Conservation (phyloP, 2,329 filamentous ascomycete species). For the Penicillium sp. region DNA sequence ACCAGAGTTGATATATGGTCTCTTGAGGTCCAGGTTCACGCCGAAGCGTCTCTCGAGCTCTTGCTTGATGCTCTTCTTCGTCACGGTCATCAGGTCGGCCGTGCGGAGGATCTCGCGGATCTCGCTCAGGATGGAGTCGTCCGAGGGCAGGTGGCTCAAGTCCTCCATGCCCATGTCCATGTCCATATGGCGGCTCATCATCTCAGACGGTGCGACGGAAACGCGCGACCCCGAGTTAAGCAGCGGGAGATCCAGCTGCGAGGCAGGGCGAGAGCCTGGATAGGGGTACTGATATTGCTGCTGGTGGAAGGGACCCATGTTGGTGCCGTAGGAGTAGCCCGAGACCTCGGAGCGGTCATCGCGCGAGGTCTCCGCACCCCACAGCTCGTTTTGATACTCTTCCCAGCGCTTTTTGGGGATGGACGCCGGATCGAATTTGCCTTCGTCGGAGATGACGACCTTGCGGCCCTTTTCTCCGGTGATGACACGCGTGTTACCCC, state of each 20-base stretch:
- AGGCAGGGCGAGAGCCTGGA: conserved; percentile 57
- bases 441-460: conserved; percentile 90
- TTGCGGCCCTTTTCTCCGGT: conserved; percentile 91
- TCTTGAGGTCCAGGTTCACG: conserved; percentile 78
- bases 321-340: conserved; percentile 92
- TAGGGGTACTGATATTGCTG: conserved; percentile 69
- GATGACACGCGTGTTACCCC: conserved; percentile 98
- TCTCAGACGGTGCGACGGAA: conserved; percentile 76
- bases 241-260: conserved; percentile 54
- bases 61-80: conserved; percentile 95
- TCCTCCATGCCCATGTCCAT: conserved; percentile 76
- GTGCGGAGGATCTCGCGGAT: conserved; percentile 90
- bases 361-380: conserved; percentile 86
- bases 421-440: conserved; percentile 89
- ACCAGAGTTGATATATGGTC: conserved; percentile 92
- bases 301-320: conserved; percentile 60
- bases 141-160: conserved; percentile 73
- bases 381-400: conserved; percentile 96
- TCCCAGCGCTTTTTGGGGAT: conserved; percentile 99
- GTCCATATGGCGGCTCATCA: conserved; percentile 63
- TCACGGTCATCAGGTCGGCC: conserved; percentile 94
- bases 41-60: conserved; percentile 91
- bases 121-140: conserved; percentile 87
- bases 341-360: conserved; percentile 85
- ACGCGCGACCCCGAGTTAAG: conserved; percentile 63